Percentiles rank a stretch among this genome's conserved stretches.
These are phyloP conservation scores for Acer saccharum DNA, from an alignment of 345 rosid genomes.

Conservation along the genomic window DNA sequence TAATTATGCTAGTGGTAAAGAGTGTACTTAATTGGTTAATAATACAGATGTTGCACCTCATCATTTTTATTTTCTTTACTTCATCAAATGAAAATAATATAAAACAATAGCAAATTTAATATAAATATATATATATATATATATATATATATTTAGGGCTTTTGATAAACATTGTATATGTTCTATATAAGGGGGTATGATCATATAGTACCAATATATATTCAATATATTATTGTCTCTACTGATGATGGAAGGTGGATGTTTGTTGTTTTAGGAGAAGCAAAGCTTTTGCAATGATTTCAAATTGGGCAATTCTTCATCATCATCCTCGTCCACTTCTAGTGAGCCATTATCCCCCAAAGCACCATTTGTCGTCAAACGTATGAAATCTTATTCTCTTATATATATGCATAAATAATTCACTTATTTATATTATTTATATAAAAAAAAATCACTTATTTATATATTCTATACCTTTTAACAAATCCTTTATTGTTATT, in stretches of 20 bases:
- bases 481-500: not conserved
- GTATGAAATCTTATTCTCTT: conserved; percentile 32
- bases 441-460: too few relatives aligned
- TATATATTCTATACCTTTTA: not conserved
- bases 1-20: not conserved
- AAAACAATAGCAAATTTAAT: too few relatives aligned
- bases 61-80: too few relatives aligned
- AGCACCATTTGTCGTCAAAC: conserved; percentile 91
- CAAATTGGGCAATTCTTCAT: conserved; percentile 67
- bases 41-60: not conserved
- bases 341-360: conserved; percentile 77
- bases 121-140: too few relatives aligned
- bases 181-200: too few relatives aligned
- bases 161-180: too few relatives aligned
- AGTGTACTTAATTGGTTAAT: not conserved
- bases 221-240: too few relatives aligned
- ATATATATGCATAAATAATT: not conserved
- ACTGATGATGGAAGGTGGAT: conserved; percentile 2
- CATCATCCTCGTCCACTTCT: conserved; percentile 71
- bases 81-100: too few relatives aligned
- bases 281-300: conserved; percentile 64
- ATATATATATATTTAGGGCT: too few relatives aligned
- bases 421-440: too few relatives aligned
- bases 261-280: conserved; percentile 36
- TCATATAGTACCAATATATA: too few relatives aligned